Evolutionary conservation across 441 rosid genomes (phyloP).

Genomic region (Populus hybrid): DNA sequence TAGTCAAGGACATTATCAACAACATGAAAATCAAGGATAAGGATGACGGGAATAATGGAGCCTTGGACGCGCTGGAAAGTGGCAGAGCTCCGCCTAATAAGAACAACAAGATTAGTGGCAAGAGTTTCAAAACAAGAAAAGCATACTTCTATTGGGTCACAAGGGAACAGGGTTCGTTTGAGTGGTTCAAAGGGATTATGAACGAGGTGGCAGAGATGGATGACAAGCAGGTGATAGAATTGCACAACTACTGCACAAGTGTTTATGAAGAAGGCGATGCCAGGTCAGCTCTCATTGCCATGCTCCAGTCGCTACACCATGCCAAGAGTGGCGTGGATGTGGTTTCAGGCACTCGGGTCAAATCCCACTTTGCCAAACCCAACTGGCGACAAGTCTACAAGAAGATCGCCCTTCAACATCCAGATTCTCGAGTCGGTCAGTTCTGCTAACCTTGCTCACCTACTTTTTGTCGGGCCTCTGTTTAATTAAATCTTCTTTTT

Average conservation of each 20-base stretch:
- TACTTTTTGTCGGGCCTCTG: not conserved
- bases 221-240: conserved; percentile 63
- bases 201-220: conserved; percentile 83
- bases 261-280: conserved; percentile 96
- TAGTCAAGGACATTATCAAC: conserved; percentile 84
- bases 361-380: conserved; percentile 30
- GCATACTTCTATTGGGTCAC: conserved; percentile 97
- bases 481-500: not conserved
- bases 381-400: conserved; percentile 88
- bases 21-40: conserved; percentile 68
- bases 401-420: conserved; percentile 56
- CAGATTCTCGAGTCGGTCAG: conserved; percentile 58
- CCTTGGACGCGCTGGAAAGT: conserved; percentile 2
- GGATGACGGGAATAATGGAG: not conserved
- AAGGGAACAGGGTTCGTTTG: conserved; percentile 88
- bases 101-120: conserved; percentile 16
- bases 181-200: conserved; percentile 96
- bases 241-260: conserved; percentile 90
- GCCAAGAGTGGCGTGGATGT: conserved; percentile 92
- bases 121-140: conserved; percentile 54
- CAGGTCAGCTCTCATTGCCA: conserved; percentile 76
- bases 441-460: conserved; percentile 10
- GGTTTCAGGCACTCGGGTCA: conserved; percentile 77
- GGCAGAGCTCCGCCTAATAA: conserved; percentile 3
- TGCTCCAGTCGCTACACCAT: conserved; percentile 84